phyloP scores from a whole-genome alignment of 306 rosid species.

The Inga oerstediana region DNA sequence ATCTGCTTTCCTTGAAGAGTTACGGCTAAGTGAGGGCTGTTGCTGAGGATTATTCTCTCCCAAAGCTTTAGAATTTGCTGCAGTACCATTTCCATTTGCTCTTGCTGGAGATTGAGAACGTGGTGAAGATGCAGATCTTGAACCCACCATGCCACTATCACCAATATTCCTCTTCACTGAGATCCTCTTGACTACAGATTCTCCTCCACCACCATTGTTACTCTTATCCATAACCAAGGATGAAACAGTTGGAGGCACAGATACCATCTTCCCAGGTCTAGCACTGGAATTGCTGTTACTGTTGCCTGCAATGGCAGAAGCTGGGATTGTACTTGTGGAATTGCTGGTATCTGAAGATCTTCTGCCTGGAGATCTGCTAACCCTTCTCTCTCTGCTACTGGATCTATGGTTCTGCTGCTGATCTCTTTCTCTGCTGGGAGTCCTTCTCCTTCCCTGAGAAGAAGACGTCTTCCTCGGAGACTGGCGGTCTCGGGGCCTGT shows the following conservation, averaged over 20 bases:
- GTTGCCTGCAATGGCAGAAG: slow-evolving; percentile 22
- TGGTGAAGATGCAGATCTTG: slow-evolving; percentile 74
- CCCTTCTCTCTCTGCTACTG: slow-evolving; percentile 80
- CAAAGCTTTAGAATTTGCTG: slow-evolving; percentile 38
- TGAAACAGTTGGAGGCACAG: slow-evolving; percentile 90
- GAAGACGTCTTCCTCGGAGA: slow-evolving; percentile 49
- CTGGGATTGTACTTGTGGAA: not conserved
- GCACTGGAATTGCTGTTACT: slow-evolving; percentile 25
- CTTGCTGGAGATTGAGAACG: slow-evolving; percentile 80
- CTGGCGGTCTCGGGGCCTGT: slow-evolving; percentile 59
- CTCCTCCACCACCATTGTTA: slow-evolving; percentile 59
- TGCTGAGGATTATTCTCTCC: slow-evolving; percentile 48
- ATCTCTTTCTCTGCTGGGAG: slow-evolving; percentile 90
- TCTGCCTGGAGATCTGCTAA: slow-evolving; percentile 87
- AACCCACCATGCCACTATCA: slow-evolving; percentile 40
- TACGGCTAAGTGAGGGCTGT: slow-evolving; percentile 80
- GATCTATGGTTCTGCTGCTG: slow-evolving; percentile 65
- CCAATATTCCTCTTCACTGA: slow-evolving; percentile 77
- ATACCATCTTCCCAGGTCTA: slow-evolving; percentile 89
- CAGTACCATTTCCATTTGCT: slow-evolving; percentile 40
- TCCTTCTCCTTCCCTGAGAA: slow-evolving; percentile 82
- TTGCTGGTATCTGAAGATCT: slow-evolving; percentile 56
- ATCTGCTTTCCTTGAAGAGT: slow-evolving; percentile 83
- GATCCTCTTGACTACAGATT: slow-evolving; percentile 61
- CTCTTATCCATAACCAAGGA: slow-evolving; percentile 81